phyloP scores from a whole-genome alignment of 1,139 yeast species.

The Saccharomycopsis hybrid region DNA sequence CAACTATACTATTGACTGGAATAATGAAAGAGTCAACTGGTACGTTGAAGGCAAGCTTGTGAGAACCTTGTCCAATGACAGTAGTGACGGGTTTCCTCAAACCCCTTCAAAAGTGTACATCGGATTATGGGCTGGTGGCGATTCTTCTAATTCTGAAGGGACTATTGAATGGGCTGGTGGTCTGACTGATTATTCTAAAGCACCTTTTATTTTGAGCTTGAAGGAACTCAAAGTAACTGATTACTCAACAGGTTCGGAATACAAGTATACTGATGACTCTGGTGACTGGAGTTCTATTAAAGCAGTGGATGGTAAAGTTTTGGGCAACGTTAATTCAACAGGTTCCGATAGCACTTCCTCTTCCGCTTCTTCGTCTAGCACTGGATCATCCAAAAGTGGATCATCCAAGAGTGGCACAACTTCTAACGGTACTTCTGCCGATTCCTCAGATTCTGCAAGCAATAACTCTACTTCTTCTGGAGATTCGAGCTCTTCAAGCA shows the following conservation, averaged over 20 bases:
- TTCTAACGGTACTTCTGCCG: slow-evolving; percentile 15
- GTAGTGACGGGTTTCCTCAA: slow-evolving; percentile 66
- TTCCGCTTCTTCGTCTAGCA: slow-evolving; percentile 22
- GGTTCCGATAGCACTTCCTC: slow-evolving; percentile 14
- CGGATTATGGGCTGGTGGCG: slow-evolving; percentile 79
- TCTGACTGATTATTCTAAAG: slow-evolving; percentile 50
- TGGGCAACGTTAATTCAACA: slow-evolving; percentile 22
- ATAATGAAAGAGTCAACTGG: slow-evolving; percentile 53
- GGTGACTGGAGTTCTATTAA: slow-evolving; percentile 25
- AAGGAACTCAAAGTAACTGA: slow-evolving; percentile 59
- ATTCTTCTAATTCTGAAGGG: slow-evolving; percentile 55
- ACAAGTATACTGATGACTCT: slow-evolving; percentile 53
- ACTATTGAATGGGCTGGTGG: slow-evolving; percentile 89
- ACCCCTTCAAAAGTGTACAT: slow-evolving; percentile 65
- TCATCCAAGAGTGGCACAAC: slow-evolving; percentile 3
- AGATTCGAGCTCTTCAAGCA: neutral
- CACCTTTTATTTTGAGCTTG: slow-evolving; percentile 60
- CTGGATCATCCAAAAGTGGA: slow-evolving; percentile 21
- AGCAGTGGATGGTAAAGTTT: slow-evolving; percentile 15
- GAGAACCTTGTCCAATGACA: slow-evolving; percentile 49
- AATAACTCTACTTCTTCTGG: slow-evolving; percentile 12
- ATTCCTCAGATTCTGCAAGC: slow-evolving; percentile 18
- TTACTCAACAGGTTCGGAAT: slow-evolving; percentile 64
- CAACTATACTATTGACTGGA: slow-evolving; percentile 83
- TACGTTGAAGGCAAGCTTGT: slow-evolving; percentile 53